Evolutionary conservation across 164 flowering plant species (phyloP).

Genomic region (Amborella trichopoda): DNA sequence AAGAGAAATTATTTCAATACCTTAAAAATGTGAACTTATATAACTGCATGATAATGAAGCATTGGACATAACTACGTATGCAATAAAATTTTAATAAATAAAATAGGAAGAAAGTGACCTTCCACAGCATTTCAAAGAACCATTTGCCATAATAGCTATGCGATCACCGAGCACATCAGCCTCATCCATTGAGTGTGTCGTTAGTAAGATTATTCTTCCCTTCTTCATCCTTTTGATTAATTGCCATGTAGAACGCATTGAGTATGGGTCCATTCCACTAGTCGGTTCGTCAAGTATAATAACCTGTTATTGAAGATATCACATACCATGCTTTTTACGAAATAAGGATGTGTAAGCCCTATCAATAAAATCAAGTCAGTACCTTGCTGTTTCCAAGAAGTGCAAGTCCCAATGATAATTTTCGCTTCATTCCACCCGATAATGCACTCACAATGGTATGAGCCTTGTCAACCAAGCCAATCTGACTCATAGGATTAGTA

Average conservation of each 20-base stretch:
- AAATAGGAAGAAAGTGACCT: slow-evolving; percentile 32
- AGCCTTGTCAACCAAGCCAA: slow-evolving; percentile 80
- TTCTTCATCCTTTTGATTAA: slow-evolving; percentile 76
- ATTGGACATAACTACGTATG: too few species aligned
- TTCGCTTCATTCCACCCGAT: slow-evolving; percentile 99
- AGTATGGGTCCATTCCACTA: slow-evolving; percentile 99
- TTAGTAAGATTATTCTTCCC: slow-evolving; percentile 81
- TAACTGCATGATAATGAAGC: too few species aligned
- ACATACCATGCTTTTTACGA: background rate
- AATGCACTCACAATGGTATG: slow-evolving; percentile 61
- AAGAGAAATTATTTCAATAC: too few species aligned
- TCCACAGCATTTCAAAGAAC: slow-evolving; percentile 95
- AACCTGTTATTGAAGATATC: slow-evolving; percentile 31
- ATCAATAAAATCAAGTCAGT: background rate
- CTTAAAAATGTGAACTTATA: too few species aligned
- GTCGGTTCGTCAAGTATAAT: slow-evolving; percentile 98
- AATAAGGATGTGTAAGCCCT: background rate
- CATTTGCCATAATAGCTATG: slow-evolving; percentile 96
- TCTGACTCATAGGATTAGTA: too few species aligned
- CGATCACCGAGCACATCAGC: slow-evolving; percentile 97
- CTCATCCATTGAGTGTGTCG: slow-evolving; percentile 99
- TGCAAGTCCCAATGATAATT: slow-evolving; percentile 90
- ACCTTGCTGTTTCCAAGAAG: slow-evolving; percentile 97
- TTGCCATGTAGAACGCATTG: slow-evolving; percentile 99
- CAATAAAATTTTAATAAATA: background rate